Base-by-base conservation (phyloP, 176 grass and related monocot species). In the Zea luxurians region DNA sequence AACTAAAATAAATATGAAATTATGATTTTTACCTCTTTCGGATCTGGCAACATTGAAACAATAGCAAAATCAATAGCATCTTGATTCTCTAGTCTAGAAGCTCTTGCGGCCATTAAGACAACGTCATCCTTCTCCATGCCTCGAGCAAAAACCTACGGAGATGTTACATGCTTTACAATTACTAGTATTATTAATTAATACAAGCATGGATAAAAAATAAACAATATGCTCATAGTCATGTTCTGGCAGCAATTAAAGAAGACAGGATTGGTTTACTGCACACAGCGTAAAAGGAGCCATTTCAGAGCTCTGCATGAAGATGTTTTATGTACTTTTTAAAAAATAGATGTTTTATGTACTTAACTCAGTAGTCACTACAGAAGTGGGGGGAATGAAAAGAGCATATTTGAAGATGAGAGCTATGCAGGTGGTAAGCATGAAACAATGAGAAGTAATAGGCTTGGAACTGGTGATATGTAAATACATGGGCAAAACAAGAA, bases 1-100 rank as follows among this genome's bases (percentile, higher is more conserved):
- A 73, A 47, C 2, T 54, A 72, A 71, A 65, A 75, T 9, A 78
- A 45, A 78, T 52, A 21, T 79, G 12, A 77, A 45, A 64, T 20
- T 3, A 52, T 38, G 50, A 37, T 67, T 58, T 15, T 57, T 75
- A 93, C 91, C 91, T 93, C 91, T 79, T 90, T 93, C 49, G 84
- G 82, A 68, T 93, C 87, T 40, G 91, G 37, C 68, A 93, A 60
- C 91, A 93, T 90, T 4, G 78, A 80, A 64, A 93, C 87, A 61
- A 93, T 90, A 46, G 91, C 87, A 43, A 75, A 77, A 93, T 93
- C 91, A 45, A 93, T 93, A 77, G 91, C 91, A 90, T 93, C 91
- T 81, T 93, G 87, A 80, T 93, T 93, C 65, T 93, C 91, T 42
- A 70, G 38, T 69, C 87, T 87, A 61, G 91, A 93, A 66, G 91